Base-by-base conservation (phyloP, 768 basidiomycete genomes). In the Russula emetica region DNA sequence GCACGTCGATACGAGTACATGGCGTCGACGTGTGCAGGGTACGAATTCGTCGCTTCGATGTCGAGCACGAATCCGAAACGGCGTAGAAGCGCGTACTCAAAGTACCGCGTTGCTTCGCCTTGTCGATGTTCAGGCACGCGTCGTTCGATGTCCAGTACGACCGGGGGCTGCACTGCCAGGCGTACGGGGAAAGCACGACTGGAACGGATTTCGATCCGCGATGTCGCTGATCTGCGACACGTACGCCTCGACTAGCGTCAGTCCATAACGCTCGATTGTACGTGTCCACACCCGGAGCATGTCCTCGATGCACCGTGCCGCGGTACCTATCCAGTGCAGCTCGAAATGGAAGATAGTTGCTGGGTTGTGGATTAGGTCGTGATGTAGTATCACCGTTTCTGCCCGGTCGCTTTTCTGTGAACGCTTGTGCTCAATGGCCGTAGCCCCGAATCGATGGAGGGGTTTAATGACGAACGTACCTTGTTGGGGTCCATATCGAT, bases 271-370 rank as follows among this genome's bases (percentile, higher is more conserved):
- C 66, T 96, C 94, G 51, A 95, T 91, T 5, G 83, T 81, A 45
- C 90, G 80, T 60, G 83, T 84, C 90, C 94, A 94, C 57, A 83
- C 80, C 44, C 88, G 84, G 26, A 97, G 79, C 57, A 88, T 82
- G 67, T 96, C 94, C 67, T 98, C 95, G 57, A 98, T 90, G 66
- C 87, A 88, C 24, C 91, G 84, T 26, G 94, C 93, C 1, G 94
- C 94, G 2, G 94, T 90, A 2, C 93, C 94, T 45, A 98, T 88
- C 96, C 97, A 99, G 66, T 96, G 92, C 32, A 99, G 79, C 74
- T 99, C 95, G 70, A 98, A 94, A 74, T 98, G 96, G 76, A 97
- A 97, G 63, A 90, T 92, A 32, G 89, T 96, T n/a, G 80, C 83
- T 0, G 93, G 90, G 71, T 98, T 98, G 74, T 98, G 96, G 58